Percentiles rank a stretch among this genome's conserved stretches.
phyloP scores from a whole-genome alignment of 2,329 filamentous ascomycete genomes.

The Trichoderma afroharzianum region DNA sequence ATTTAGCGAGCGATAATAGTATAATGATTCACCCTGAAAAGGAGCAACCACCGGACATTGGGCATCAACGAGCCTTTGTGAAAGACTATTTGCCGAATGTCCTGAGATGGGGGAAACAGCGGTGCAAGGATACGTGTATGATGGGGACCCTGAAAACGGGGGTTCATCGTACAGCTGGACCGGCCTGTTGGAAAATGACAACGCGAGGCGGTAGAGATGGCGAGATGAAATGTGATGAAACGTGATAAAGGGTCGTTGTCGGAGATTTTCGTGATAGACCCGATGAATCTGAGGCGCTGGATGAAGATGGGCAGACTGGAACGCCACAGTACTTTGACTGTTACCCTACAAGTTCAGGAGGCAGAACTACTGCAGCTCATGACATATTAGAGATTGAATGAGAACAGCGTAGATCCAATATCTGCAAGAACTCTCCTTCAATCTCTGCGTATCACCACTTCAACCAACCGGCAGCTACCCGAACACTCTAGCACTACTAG shows the following conservation, averaged over 20 bases:
- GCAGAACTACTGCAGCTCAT: neutral
- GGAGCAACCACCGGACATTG: neutral
- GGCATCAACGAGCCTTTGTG: neutral
- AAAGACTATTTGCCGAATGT: neutral
- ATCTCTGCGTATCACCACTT: neutral
- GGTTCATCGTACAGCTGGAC: neutral
- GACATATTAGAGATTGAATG: neutral
- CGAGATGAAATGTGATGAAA: neutral
- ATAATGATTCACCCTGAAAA: neutral
- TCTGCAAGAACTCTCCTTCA: neutral
- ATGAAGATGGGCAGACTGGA: neutral
- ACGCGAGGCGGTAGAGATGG: neutral
- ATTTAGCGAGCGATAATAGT: slow-evolving; percentile 1
- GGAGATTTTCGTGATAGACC: neutral
- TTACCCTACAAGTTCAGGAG: neutral
- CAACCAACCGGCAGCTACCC: neutral
- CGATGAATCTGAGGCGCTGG: neutral
- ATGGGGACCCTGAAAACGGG: neutral
- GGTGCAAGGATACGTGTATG: slow-evolving; percentile 5
- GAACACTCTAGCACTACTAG: neutral
- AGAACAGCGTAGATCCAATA: neutral
- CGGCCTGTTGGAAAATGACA: neutral
- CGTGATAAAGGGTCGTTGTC: neutral
- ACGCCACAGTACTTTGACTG: neutral
- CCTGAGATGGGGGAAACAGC: neutral